These are phyloP conservation scores for Kodamaea fungicola DNA, from an alignment of 1,139 yeast genomes.

Conservation along the genomic window DNA sequence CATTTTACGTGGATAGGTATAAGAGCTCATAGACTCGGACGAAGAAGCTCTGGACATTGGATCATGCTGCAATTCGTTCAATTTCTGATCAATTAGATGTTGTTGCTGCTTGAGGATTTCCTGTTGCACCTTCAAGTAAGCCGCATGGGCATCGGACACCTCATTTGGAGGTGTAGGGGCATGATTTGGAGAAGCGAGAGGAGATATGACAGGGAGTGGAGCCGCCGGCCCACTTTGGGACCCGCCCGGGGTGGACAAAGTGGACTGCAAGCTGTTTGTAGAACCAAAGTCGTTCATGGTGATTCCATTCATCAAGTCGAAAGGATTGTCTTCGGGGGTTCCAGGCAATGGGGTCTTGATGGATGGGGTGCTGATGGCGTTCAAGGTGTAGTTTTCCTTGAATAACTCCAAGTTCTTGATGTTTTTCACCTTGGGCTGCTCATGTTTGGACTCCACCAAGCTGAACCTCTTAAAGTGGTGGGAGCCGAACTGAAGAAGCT, in stretches of 20 bases:
- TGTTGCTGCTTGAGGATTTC: slow-evolving; percentile 40
- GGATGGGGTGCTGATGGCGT: slow-evolving; percentile 39
- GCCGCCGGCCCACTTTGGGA: slow-evolving; percentile 14
- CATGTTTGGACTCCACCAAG: slow-evolving; percentile 29
- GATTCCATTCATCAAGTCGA: slow-evolving; percentile 28
- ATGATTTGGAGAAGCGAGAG: neutral
- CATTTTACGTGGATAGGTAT: neutral
- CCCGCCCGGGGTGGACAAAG: slow-evolving; percentile 10
- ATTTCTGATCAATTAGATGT: slow-evolving; percentile 26
- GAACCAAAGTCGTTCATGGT: slow-evolving; percentile 5
- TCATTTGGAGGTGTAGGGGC: slow-evolving; percentile 11
- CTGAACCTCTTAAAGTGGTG: slow-evolving; percentile 34
- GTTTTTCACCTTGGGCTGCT: slow-evolving; percentile 14
- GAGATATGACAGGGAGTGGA: neutral
- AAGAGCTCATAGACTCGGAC: slow-evolving; percentile 14
- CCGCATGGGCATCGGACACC: slow-evolving; percentile 24
- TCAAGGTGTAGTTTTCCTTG: slow-evolving; percentile 9
- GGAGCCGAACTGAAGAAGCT: slow-evolving; percentile 35
- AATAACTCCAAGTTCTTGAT: slow-evolving; percentile 10
- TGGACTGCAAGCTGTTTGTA: slow-evolving; percentile 3
- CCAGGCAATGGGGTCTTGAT: slow-evolving; percentile 29
- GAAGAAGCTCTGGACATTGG: slow-evolving; percentile 12
- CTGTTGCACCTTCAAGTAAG: slow-evolving; percentile 37
- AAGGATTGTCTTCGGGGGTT: slow-evolving; percentile 31
- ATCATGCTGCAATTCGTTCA: slow-evolving; percentile 12